phyloP scores from a whole-genome alignment of 306 rosid genomes.

The Vigna unguiculata region DNA sequence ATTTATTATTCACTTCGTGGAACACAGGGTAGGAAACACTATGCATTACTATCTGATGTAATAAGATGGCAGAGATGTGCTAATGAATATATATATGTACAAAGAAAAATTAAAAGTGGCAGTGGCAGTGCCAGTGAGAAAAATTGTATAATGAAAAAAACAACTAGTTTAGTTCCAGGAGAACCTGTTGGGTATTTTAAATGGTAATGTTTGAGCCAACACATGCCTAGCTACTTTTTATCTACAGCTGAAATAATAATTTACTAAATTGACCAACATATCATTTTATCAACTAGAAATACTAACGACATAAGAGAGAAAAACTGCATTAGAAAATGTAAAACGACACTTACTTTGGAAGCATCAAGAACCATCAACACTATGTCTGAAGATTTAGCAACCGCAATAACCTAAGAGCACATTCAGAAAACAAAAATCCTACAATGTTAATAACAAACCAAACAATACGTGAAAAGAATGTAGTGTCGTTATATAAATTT shows the following conservation, averaged over 20 bases:
- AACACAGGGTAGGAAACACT: constrained; percentile 1
- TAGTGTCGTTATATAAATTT: background rate
- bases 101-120: constrained; percentile 4
- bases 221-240: background rate
- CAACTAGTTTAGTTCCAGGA: constrained; percentile 20
- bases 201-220: background rate
- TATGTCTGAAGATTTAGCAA: constrained; percentile 97
- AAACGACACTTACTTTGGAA: constrained; percentile 77
- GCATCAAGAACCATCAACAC: constrained; percentile 98
- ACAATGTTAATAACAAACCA: constrained; percentile 36
- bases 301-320: constrained; percentile 36
- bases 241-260: constrained; percentile 12
- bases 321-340: background rate
- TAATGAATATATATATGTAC: constrained; percentile 14
- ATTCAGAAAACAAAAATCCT: constrained; percentile 39
- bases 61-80: background rate
- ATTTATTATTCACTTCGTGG: constrained; percentile 5
- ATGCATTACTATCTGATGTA: constrained; percentile 25
- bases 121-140: background rate
- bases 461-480: constrained; percentile 29
- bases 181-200: constrained; percentile 18
- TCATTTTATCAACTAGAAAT: constrained; percentile 35
- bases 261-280: constrained; percentile 13
- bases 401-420: constrained; percentile 94
- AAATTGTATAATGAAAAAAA: constrained; percentile 18